phyloP scores from a whole-genome alignment of 2,329 filamentous ascomycete genomes.

The Diaporthe eres region DNA sequence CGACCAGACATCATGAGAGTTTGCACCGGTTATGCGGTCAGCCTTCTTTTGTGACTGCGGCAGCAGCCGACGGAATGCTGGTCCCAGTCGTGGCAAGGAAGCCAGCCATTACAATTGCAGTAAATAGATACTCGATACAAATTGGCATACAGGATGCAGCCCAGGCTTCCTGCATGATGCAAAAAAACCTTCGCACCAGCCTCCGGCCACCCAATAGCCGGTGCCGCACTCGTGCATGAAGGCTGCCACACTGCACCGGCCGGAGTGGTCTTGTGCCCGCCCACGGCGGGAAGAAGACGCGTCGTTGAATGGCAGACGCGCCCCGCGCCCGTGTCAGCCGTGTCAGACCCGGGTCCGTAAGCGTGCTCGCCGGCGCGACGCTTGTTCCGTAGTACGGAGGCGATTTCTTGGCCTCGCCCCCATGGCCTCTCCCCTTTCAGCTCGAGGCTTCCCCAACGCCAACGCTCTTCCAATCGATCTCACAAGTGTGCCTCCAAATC shows the following conservation, averaged over 20 bases:
- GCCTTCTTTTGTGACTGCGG: conserved; percentile 2
- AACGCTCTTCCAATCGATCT: conserved; percentile 36
- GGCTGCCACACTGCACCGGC: conserved; percentile 21
- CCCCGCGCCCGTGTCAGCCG: conserved; percentile 19
- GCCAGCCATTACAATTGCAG: conserved; percentile 31
- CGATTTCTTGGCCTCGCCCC: conserved; percentile 25
- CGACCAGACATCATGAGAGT: neutral
- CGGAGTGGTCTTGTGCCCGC: conserved; percentile 8
- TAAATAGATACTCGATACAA: conserved; percentile 12
- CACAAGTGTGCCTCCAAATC: neutral
- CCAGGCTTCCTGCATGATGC: conserved; percentile 14
- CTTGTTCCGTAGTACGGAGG: conserved; percentile 22
- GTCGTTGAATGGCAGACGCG: conserved; percentile 30
- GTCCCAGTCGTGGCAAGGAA: conserved; percentile 6
- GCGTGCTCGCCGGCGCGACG: conserved; percentile 30
- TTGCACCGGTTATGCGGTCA: neutral
- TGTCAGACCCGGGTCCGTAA: conserved; percentile 27
- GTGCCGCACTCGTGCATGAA: conserved; percentile 28
- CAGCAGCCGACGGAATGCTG: conserved; percentile 8
- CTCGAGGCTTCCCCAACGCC: conserved; percentile 33
- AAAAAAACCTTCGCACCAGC: neutral
- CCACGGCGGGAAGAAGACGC: conserved; percentile 16
- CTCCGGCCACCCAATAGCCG: conserved; percentile 10
- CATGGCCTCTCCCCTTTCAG: conserved; percentile 19
- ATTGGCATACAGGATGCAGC: conserved; percentile 8